These are phyloP conservation scores for Tricholoma furcatifolium DNA, from an alignment of 768 basidiomycete genomes.

Conservation along the genomic window DNA sequence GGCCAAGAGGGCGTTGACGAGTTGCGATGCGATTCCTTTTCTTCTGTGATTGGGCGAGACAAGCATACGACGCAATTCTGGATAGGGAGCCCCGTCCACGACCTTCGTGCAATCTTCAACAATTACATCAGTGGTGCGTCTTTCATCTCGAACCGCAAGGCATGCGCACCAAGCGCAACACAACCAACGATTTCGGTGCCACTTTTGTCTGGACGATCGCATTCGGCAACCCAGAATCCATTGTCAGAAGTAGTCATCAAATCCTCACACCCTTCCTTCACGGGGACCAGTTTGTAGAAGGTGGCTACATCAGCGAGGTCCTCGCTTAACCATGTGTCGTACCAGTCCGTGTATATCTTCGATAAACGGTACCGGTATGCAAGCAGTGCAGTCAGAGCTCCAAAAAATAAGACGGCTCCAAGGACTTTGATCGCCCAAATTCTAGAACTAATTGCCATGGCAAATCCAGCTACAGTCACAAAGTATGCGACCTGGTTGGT, in stretches of 20 bases:
- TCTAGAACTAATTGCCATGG: slow-evolving; percentile 3
- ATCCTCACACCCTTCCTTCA: neutral
- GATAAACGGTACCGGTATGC: too few relatives aligned
- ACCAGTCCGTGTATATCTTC: too few relatives aligned
- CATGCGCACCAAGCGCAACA: slow-evolving; percentile 16
- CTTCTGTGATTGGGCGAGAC: slow-evolving; percentile 15
- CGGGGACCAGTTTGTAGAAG: slow-evolving; percentile 13
- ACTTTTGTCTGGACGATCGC: neutral
- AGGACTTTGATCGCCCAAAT: neutral
- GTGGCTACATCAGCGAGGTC: slow-evolving; percentile 14
- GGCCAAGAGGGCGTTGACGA: slow-evolving; percentile 6
- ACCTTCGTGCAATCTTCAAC: slow-evolving; percentile 3
- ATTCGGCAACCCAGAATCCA: slow-evolving; percentile 18
- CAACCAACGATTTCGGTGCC: slow-evolving; percentile 4
- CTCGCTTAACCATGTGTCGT: neutral
- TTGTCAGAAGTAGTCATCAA: slow-evolving; percentile 10
- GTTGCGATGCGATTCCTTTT: slow-evolving; percentile 9
- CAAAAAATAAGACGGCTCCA: neutral
- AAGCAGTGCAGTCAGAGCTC: too few relatives aligned
- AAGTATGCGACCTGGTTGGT: slow-evolving; percentile 14
- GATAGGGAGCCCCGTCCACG: slow-evolving; percentile 1
- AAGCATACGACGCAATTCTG: slow-evolving; percentile 11
- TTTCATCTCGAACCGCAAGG: neutral
- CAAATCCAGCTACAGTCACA: neutral
- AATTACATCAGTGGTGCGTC: neutral